Evolutionary conservation across 257 asterid genomes (phyloP).

Genomic region (Nicotiana attenuata): DNA sequence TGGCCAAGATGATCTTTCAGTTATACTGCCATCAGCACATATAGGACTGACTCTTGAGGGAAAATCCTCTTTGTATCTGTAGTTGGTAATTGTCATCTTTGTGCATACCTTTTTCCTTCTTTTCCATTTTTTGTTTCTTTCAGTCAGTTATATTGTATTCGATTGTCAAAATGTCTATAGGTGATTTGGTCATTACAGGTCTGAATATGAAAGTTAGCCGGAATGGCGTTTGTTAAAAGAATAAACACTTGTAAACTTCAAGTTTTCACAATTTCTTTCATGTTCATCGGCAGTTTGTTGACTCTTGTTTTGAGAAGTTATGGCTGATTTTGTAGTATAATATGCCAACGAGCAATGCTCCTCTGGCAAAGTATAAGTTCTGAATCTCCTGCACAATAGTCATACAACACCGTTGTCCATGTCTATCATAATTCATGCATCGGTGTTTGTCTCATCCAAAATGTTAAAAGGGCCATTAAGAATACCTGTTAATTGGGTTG

Average conservation of each 20-base stretch:
- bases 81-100: constrained; percentile 11
- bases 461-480: too few relatives aligned
- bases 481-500: too few relatives aligned
- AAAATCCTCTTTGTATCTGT: not conserved
- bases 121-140: not conserved
- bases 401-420: too few relatives aligned
- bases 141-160: constrained; percentile 3
- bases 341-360: not conserved
- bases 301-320: not conserved
- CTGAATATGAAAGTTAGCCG: constrained; percentile 9
- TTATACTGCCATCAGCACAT: not conserved
- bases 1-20: constrained; percentile 34
- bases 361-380: too few relatives aligned
- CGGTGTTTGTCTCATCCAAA: too few relatives aligned
- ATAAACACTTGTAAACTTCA: not conserved
- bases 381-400: too few relatives aligned
- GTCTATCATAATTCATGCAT: too few relatives aligned
- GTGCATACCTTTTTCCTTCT: constrained; percentile 22
- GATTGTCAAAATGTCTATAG: constrained; percentile 25
- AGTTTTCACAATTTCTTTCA: not conserved
- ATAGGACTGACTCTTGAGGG: not conserved
- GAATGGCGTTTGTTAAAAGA: constrained; percentile 8
- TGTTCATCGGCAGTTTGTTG: not conserved
- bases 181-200: constrained; percentile 11
- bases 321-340: not conserved